These are phyloP conservation scores for Stagonosporopsis tanaceti DNA, from an alignment of 2,329 filamentous ascomycete species.

Conservation along the genomic window DNA sequence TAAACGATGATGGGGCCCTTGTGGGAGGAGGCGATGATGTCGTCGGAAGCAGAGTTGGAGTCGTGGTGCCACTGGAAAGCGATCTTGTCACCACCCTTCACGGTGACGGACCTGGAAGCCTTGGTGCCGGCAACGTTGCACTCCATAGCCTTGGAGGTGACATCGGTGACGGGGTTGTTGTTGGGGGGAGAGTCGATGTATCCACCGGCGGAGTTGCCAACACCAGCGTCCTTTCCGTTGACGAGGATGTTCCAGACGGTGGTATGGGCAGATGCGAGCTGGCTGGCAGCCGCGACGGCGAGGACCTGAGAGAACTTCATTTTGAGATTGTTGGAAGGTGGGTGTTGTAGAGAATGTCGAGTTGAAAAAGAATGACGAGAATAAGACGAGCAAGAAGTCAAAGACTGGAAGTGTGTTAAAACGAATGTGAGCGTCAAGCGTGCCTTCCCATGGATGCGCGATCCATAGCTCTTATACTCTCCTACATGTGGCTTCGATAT, in stretches of 20 bases:
- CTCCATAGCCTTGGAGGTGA: slow-evolving; percentile 43
- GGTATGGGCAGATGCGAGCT: slow-evolving; percentile 43
- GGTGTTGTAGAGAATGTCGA: slow-evolving; percentile 25
- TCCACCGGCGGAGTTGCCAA: slow-evolving; percentile 48
- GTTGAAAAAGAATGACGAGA: slow-evolving; percentile 17
- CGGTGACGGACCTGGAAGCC: slow-evolving; percentile 54
- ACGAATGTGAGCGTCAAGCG: slow-evolving; percentile 43
- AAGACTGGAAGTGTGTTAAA: slow-evolving; percentile 34
- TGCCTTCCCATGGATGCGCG: slow-evolving; percentile 25
- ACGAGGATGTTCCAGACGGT: slow-evolving; percentile 50
- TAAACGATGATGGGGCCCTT: slow-evolving; percentile 62
- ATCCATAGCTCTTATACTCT: slow-evolving; percentile 33
- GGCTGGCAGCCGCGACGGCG: slow-evolving; percentile 39
- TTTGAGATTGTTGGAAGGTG: slow-evolving; percentile 17
- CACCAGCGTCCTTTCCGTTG: slow-evolving; percentile 52
- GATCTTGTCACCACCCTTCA: slow-evolving; percentile 59
- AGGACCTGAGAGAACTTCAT: slow-evolving; percentile 46
- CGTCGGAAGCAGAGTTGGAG: slow-evolving; percentile 53
- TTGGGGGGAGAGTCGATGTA: slow-evolving; percentile 59
- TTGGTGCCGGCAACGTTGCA: slow-evolving; percentile 47
- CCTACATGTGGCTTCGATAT: slow-evolving; percentile 7
- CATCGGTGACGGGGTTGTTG: slow-evolving; percentile 48
- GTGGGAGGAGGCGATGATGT: slow-evolving; percentile 62
- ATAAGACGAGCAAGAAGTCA: slow-evolving; percentile 23
- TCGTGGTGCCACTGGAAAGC: slow-evolving; percentile 62